These are phyloP conservation scores for Letharia columbiana DNA, from an alignment of 495 filamentous ascomycete species.

Conservation along the genomic window DNA sequence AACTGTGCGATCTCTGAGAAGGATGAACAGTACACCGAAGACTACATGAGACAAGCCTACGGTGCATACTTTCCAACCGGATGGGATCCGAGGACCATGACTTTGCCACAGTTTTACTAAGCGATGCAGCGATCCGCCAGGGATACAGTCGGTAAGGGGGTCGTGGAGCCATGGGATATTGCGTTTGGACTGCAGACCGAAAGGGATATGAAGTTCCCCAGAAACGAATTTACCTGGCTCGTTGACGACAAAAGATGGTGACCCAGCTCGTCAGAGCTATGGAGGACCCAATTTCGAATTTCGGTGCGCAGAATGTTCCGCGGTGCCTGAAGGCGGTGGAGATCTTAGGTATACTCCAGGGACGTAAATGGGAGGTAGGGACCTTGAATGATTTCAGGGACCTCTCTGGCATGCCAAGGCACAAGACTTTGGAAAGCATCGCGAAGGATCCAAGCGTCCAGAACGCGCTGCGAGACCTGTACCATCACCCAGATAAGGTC, in stretches of 20 bases:
- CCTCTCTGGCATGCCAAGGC: conserved; percentile 31
- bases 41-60: conserved; percentile 29
- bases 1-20: conserved; percentile 39
- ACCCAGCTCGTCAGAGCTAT: conserved; percentile 38
- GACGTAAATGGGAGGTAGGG: conserved; percentile 32
- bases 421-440: conserved; percentile 35
- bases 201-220: conserved; percentile 15
- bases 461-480: conserved; percentile 30
- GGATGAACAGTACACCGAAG: conserved; percentile 43
- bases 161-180: conserved; percentile 26
- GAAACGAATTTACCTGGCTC: conserved; percentile 27
- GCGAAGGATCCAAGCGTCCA: conserved; percentile 33
- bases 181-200: conserved; percentile 34
- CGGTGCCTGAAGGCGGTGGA: conserved; percentile 32
- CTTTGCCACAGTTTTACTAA: conserved; percentile 17
- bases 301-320: conserved; percentile 35
- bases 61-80: conserved; percentile 23
- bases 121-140: conserved; percentile 29
- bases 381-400: conserved; percentile 35
- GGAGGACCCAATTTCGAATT: conserved; percentile 33
- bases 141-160: conserved; percentile 24
- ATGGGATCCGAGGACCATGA: conserved; percentile 24
- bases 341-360: conserved; percentile 37
- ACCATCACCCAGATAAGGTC: conserved; percentile 35
- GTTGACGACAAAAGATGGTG: conserved; percentile 40